Conservation (phyloP, 768 basidiomycete genomes). For the Podaxis rugospora region DNA sequence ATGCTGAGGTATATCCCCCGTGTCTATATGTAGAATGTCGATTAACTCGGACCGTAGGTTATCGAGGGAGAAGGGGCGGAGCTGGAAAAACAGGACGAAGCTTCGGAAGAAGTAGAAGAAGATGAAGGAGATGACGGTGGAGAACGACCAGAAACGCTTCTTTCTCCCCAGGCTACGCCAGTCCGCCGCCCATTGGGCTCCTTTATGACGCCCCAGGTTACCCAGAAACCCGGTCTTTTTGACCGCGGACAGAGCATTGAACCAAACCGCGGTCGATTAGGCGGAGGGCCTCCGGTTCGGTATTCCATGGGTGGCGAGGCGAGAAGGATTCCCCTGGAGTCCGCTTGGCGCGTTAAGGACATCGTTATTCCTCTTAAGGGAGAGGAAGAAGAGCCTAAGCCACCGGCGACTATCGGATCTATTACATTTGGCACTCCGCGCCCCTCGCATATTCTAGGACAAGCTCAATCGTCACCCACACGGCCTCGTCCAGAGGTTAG, state of each 20-base stretch:
- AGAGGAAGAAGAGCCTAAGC: conserved; percentile 3
- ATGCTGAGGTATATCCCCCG: conserved; percentile 19
- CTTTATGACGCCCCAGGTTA: conserved; percentile 59
- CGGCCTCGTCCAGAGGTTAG: conserved; percentile 22
- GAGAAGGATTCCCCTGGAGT: conserved; percentile 41
- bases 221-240: conserved; percentile 12
- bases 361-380: conserved; percentile 37
- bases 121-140: conserved; percentile 19
- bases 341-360: conserved; percentile 54
- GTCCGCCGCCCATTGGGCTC: conserved; percentile 26
- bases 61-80: conserved; percentile 11
- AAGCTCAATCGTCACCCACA: conserved; percentile 11
- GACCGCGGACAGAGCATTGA: conserved; percentile 14
- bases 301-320: conserved; percentile 47
- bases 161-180: conserved; percentile 23
- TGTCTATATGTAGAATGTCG: background rate
- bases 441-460: background rate
- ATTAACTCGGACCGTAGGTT: conserved; percentile 3
- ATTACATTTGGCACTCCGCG: background rate
- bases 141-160: conserved; percentile 14
- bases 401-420: conserved; percentile 3
- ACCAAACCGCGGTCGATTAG: conserved; percentile 9
- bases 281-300: conserved; percentile 17
- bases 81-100: conserved; percentile 12
- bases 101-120: conserved; percentile 16